Evolutionary conservation across 2,329 filamentous ascomycete genomes (phyloP), one percentile per base, ranked within the genome.

Genomic region (Boeremia lycopersici): DNA sequence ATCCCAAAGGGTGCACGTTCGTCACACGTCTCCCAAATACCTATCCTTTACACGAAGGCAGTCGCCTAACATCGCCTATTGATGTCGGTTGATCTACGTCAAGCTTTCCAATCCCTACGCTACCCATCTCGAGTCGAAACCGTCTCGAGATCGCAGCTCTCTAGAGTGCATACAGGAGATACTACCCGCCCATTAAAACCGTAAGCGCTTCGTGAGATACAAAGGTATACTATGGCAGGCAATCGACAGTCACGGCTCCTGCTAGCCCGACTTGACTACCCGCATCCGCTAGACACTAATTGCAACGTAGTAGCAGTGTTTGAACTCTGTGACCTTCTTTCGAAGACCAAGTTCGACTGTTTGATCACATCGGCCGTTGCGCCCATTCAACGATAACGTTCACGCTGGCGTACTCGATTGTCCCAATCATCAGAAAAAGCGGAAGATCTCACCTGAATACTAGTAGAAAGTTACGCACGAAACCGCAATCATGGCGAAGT

Each of bases 11-110:
- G 55, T 19, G 26, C 52, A 59, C 63, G 59, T 57, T 58, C 55
- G 45, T 63, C 61, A 56, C 63, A 57, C 50, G 49, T 59, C 54
- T 56, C 53, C 17, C 58, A 54, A 36, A 36, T 43, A 47, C 25
- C 38, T 25, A 12, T 42, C 36, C 31, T 43, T 38, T 17, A 41
- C 15, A 36, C 25, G 46, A 67, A 66, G 69, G 65, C 65, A 62
- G 61, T 66, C 66, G 58, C 60, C 52, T 48, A 70, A 57, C 61
- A 60, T 61, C 62, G 55, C 61, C 61, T 58, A 73, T 82, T 82
- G 81, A 84, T 84, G 82, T 84, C 82, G 81, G 81, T 83, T 82
- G 81, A 83, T 76, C 73, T 80, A 72, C 81, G 81, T 73, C 76
- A 78, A 74, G 79, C 79, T 62, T 78, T 81, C 59, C 78, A 80